Conservation (phyloP, 768 basidiomycete species). For the Mycena maculata region DNA sequence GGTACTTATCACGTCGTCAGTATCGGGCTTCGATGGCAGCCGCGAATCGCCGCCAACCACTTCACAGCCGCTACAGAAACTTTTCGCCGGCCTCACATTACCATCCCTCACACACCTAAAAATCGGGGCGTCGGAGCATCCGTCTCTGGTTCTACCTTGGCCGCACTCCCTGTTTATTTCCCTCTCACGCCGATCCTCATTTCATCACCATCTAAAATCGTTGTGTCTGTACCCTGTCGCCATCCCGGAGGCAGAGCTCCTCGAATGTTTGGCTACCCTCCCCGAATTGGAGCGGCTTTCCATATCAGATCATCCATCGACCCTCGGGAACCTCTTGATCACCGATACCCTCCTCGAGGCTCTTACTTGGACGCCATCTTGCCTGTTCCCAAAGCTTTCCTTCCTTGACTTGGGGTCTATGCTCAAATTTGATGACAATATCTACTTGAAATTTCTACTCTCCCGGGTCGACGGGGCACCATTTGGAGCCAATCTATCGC, state of each 20-base stretch:
- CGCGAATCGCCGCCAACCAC: too few relatives aligned
- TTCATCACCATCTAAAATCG: not conserved
- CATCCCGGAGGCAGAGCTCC: not conserved
- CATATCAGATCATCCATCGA: not conserved
- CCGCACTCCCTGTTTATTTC: not conserved
- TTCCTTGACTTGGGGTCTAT: not conserved
- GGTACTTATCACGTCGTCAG: too few relatives aligned
- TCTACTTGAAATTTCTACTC: not conserved
- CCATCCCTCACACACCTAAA: not conserved
- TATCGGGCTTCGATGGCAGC: too few relatives aligned
- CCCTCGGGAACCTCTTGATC: not conserved
- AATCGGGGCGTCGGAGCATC: not conserved
- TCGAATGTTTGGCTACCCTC: not conserved
- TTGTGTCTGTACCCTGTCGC: not conserved
- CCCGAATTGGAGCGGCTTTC: not conserved
- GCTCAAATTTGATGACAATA: not conserved
- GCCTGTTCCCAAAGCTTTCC: not conserved
- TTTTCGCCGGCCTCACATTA: not conserved
- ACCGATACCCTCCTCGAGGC: not conserved
- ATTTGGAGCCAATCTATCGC: not conserved
- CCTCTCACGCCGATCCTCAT: not conserved
- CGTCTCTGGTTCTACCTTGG: not conserved
- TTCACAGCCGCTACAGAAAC: too few relatives aligned
- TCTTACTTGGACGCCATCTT: not conserved
- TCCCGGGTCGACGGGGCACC: not conserved